Evolutionary conservation across 768 basidiomycete genomes (phyloP).

Genomic region (Rickenella mellea): DNA sequence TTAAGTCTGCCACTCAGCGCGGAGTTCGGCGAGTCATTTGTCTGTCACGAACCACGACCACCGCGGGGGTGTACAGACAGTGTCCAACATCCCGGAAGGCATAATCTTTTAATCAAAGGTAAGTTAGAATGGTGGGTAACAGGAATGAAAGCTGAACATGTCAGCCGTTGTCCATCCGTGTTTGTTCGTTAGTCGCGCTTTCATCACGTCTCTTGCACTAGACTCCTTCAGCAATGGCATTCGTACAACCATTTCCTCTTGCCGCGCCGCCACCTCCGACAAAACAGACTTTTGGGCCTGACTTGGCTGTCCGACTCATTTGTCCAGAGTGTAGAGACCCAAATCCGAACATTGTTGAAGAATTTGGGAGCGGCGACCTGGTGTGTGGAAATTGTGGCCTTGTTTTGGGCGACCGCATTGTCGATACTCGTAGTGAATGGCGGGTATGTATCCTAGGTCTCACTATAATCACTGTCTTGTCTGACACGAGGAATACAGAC

Average conservation of each 20-base stretch:
- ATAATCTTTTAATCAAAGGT: too few relatives aligned
- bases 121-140: too few relatives aligned
- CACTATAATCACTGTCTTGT: too few relatives aligned
- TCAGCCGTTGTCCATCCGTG: too few relatives aligned
- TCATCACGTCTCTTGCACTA: conserved; percentile 2
- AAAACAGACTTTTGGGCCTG: conserved; percentile 59
- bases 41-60: too few relatives aligned
- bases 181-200: too few relatives aligned
- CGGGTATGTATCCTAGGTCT: conserved; percentile 47
- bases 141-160: too few relatives aligned
- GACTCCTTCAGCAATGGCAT: conserved; percentile 38
- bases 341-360: conserved; percentile 91
- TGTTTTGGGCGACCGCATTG: conserved; percentile 91
- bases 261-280: conserved; percentile 40
- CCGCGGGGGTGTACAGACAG: too few relatives aligned
- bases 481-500: too few relatives aligned
- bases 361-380: conserved; percentile 95
- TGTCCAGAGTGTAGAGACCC: conserved; percentile 95
- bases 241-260: conserved; percentile 73
- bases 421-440: conserved; percentile 99
- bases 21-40: too few relatives aligned
- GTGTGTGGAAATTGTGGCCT: conserved; percentile 91
- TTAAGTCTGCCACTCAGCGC: too few relatives aligned
- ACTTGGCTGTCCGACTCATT: conserved; percentile 80
- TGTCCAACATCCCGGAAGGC: too few relatives aligned